These are phyloP conservation scores for Nicotiana benthamiana DNA, from an alignment of 257 asterid species.

Conservation along the genomic window DNA sequence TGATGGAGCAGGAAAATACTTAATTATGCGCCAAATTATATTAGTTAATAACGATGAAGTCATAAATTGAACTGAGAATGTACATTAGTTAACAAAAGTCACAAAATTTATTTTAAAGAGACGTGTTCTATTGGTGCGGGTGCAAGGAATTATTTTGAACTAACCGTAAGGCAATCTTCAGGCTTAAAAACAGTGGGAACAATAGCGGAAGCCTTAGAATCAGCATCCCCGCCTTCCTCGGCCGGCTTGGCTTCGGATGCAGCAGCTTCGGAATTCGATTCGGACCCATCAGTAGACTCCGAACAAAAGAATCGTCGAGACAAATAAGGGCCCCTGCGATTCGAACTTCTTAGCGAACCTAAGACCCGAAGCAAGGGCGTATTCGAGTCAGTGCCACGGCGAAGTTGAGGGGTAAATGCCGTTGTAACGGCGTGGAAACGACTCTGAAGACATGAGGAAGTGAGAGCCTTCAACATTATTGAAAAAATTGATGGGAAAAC, in stretches of 20 bases:
- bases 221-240: constrained; percentile 35
- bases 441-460: constrained; percentile 37
- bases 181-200: constrained; percentile 73
- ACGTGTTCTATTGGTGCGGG: neutral
- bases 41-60: neutral
- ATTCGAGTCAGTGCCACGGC: constrained; percentile 32
- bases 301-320: constrained; percentile 72
- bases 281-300: constrained; percentile 56
- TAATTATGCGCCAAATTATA: neutral
- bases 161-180: constrained; percentile 85
- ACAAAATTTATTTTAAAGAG: neutral
- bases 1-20: neutral
- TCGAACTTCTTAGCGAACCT: constrained; percentile 26
- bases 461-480: constrained; percentile 68
- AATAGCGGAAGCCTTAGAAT: constrained; percentile 54
- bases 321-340: constrained; percentile 25
- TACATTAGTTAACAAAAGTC: neutral
- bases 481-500: neutral
- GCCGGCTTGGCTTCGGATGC: constrained; percentile 29
- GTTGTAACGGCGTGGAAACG: constrained; percentile 31
- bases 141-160: constrained; percentile 1
- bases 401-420: constrained; percentile 32
- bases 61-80: neutral
- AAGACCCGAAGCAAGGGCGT: constrained; percentile 52
- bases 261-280: constrained; percentile 29